These are phyloP conservation scores for Amphicarpaea edgeworthii DNA, from an alignment of 306 rosid species.

Conservation along the genomic window DNA sequence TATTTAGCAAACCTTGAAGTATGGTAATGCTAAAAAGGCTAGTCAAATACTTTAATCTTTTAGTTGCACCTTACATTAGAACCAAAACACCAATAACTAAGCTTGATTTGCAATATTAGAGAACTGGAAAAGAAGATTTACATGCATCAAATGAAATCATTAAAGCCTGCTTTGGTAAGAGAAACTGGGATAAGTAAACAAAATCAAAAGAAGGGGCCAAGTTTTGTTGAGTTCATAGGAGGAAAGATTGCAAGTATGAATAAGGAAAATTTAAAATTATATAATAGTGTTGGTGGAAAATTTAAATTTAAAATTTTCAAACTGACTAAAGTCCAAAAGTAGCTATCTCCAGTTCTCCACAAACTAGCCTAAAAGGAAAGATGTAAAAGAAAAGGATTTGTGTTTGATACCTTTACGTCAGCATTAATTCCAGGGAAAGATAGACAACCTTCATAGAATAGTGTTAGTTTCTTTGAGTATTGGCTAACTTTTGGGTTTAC, in stretches of 20 bases:
- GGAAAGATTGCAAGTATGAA: background rate
- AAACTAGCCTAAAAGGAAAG: slow-evolving; percentile 31
- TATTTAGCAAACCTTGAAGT: slow-evolving; percentile 10
- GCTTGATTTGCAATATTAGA: slow-evolving; percentile 12
- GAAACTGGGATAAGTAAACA: background rate
- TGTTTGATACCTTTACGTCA: slow-evolving; percentile 65
- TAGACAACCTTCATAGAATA: slow-evolving; percentile 81
- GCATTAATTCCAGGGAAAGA: slow-evolving; percentile 84
- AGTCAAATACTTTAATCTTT: slow-evolving; percentile 18
- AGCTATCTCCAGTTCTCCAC: slow-evolving; percentile 10
- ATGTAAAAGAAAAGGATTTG: slow-evolving; percentile 13
- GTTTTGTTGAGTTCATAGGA: slow-evolving; percentile 10
- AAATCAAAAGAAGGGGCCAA: slow-evolving; percentile 33
- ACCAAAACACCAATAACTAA: background rate
- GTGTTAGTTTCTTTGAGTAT: slow-evolving; percentile 75
- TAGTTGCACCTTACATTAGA: background rate
- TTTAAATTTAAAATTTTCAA: too few relatives aligned
- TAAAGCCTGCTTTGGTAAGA: background rate
- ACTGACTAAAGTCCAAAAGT: background rate
- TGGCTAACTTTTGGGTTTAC: slow-evolving; percentile 83
- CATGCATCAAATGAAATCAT: slow-evolving; percentile 26
- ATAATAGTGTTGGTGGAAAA: too few relatives aligned
- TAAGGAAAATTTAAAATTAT: background rate
- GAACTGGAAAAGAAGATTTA: background rate
- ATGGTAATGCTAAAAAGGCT: background rate